Evolutionary conservation across 352 stramenopile species (phyloP).

Genomic region (Pythium volutum): DNA sequence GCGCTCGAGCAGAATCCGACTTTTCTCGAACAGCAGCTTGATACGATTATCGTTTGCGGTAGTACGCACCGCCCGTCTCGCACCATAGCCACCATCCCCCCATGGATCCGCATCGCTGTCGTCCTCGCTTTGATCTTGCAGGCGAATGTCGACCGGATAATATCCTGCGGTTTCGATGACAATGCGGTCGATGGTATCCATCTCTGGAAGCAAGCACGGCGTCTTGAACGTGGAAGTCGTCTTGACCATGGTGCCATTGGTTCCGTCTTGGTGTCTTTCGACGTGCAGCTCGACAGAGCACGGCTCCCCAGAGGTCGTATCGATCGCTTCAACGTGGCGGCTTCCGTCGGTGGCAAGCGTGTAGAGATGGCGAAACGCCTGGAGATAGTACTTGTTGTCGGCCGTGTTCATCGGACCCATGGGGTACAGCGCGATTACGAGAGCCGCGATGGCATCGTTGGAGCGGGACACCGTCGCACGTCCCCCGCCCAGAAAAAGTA

Average conservation of each 20-base stretch:
- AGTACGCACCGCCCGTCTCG: conserved; percentile 6
- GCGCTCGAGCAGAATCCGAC: conserved; percentile 62
- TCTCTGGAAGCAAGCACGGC: conserved; percentile 70
- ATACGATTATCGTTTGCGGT: conserved; percentile 60
- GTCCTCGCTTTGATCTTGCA: conserved; percentile 19
- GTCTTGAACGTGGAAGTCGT: conserved; percentile 40
- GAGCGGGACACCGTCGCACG: conserved; percentile 89
- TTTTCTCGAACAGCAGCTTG: conserved; percentile 51
- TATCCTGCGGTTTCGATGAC: conserved; percentile 43
- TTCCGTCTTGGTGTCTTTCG: conserved; percentile 28
- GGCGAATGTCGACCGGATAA: conserved; percentile 69
- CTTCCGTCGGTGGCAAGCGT: conserved; percentile 78
- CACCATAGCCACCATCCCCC: background rate
- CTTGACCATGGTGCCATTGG: background rate
- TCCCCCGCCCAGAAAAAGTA: conserved; percentile 96
- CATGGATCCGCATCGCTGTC: conserved; percentile 13
- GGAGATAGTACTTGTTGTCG: conserved; percentile 93
- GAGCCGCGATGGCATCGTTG: conserved; percentile 89
- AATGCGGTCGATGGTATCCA: conserved; percentile 54
- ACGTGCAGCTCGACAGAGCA: conserved; percentile 50
- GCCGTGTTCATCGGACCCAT: conserved; percentile 90
- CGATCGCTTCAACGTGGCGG: conserved; percentile 70
- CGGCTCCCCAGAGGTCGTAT: conserved; percentile 50
- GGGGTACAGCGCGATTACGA: conserved; percentile 95
- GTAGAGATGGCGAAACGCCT: conserved; percentile 91